Evolutionary conservation across 306 rosid species (phyloP), one percentile per base, ranked within the genome.

Genomic region (Astragalus glycyphyllos): DNA sequence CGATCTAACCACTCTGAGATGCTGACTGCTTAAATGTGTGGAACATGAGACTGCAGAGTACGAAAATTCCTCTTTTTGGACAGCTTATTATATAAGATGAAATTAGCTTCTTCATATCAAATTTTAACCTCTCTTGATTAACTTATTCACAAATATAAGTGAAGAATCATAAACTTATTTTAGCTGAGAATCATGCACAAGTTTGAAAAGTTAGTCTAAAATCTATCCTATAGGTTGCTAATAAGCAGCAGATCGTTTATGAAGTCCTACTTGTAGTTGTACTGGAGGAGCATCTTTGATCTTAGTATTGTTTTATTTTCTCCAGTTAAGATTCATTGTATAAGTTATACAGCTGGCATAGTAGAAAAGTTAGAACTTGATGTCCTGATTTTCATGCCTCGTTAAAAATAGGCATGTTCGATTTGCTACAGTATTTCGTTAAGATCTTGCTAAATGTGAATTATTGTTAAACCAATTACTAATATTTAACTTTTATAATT

Each of bases 261-360:
- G 10, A 53, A 5, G 46, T 56, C 29, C 12, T 70, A 17, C 34
- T 68, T 51, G 17, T 49, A 42, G 29, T 11, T 75, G 44, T 55
- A 60, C 31, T 23, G 17, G 4, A 40, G 72, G 31, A 35, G 34
- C 16, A 38, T n/a, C 71, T 44, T 54, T 69, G 42, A 49, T 57
- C 69, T 48, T 48, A 17, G 14, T 6, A 15, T 32, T 32, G 35
- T 50, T 45, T 72, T 41, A 65, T 16, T 40, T 73, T 23, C 38
- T 58, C 41, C 32, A 9, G 10, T 29, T 5, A 34, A 42, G 8
- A 54, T 37, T 50, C 17, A 16, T 34, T 67, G 54, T 41, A 62
- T 31, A 5, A 11, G 45, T 48, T 51, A 23, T 41, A 4, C 11
- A 41, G 16, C 48, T 54, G 38, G 41, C 41, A 9, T 42, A 34